Percentiles rank a stretch among this genome's conserved stretches.
These are phyloP conservation scores for Clarireedia homoeocarpa DNA, from an alignment of 2,329 filamentous ascomycete genomes.

Conservation along the genomic window DNA sequence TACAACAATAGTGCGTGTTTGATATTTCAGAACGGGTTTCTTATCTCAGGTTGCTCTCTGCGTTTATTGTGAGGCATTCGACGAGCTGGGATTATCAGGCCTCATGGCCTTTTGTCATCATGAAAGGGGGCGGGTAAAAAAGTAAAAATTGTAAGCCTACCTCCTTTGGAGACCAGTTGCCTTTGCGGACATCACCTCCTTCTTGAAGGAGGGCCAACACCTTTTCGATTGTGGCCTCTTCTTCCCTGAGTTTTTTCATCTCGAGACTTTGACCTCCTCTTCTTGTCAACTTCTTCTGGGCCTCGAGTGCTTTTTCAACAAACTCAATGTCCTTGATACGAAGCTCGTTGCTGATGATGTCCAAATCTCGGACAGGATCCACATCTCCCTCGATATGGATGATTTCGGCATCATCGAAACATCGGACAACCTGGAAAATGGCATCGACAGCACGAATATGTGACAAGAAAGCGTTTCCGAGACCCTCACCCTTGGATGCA, in stretches of 20 bases:
- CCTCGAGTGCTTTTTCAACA: constrained; percentile 88
- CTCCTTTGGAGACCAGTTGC: constrained; percentile 87
- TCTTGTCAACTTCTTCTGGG: constrained; percentile 86
- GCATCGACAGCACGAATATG: constrained; percentile 98
- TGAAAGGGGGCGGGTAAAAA: constrained; percentile 36
- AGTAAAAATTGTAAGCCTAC: constrained; percentile 48
- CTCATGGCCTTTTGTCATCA: constrained; percentile 98
- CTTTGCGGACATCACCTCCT: constrained; percentile 90
- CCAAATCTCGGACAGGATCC: constrained; percentile 85
- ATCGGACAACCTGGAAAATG: constrained; percentile 94
- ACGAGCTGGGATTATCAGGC: constrained; percentile 99
- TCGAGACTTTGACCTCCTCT: constrained; percentile 92
- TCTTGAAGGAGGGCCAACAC: constrained; percentile 74
- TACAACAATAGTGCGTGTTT: background rate
- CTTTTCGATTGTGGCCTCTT: constrained; percentile 89
- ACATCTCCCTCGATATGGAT: constrained; percentile 99
- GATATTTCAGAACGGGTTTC: constrained; percentile 30
- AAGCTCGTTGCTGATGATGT: constrained; percentile 95
- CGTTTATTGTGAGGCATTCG: constrained; percentile 76
- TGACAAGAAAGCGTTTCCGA: constrained; percentile 96
- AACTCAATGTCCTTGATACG: constrained; percentile 99
- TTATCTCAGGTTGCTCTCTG: constrained; percentile 85
- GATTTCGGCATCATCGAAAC: constrained; percentile 98
- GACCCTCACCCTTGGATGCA: constrained; percentile 92
- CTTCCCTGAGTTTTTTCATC: constrained; percentile 95